Evolutionary conservation across 805 yeast genomes (phyloP).

Genomic region (Nakazawaea wickerhamii): DNA sequence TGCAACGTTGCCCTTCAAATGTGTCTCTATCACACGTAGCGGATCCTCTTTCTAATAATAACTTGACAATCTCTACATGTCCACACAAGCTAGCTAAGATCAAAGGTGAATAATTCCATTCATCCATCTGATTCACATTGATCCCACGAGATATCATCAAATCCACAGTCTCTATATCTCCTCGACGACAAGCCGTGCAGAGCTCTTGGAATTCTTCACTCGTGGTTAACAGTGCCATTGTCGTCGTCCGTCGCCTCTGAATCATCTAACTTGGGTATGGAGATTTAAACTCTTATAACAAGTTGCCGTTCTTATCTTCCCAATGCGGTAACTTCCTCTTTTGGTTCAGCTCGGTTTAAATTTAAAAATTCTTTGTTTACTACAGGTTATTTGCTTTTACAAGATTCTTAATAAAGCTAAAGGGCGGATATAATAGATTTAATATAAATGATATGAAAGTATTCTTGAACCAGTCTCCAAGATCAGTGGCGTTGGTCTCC

Average conservation of each 20-base stretch:
- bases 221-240: neutral
- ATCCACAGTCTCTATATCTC: conserved; percentile 63
- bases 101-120: conserved; percentile 72
- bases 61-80: conserved; percentile 56
- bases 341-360: too few species aligned
- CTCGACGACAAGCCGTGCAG: conserved; percentile 62
- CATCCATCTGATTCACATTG: conserved; percentile 51
- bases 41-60: conserved; percentile 52
- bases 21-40: conserved; percentile 78
- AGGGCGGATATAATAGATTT: neutral
- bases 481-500: conserved; percentile 64
- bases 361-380: neutral
- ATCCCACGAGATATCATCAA: conserved; percentile 48
- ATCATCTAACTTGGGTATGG: too few species aligned
- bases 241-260: too few species aligned
- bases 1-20: conserved; percentile 72
- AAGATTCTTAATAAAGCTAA: neutral
- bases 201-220: conserved; percentile 37
- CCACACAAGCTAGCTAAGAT: conserved; percentile 74
- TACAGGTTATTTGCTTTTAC: too few species aligned
- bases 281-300: neutral
- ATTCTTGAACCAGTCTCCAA: conserved; percentile 55
- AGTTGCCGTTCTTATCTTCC: neutral
- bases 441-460: conserved; percentile 44
- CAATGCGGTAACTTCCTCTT: neutral